Conservation (phyloP, 805 yeast species). For the Ogataea salicorniae region DNA sequence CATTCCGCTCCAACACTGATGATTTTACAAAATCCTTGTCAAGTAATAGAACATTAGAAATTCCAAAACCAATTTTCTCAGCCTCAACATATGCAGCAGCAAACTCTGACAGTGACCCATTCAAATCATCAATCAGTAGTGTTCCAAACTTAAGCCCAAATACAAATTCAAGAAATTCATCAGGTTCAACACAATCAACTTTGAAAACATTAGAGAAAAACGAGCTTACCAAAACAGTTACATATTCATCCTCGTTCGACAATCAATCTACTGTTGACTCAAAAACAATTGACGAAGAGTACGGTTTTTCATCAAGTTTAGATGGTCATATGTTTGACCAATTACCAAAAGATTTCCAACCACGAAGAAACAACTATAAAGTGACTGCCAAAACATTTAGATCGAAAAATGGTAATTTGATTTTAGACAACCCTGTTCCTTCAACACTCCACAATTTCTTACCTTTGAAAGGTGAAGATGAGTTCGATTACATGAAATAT, state of each 20-base stretch:
- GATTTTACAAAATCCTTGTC: constrained; percentile 33
- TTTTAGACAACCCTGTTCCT: constrained; percentile 92
- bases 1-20: constrained; percentile 15
- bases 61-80: constrained; percentile 63
- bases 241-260: constrained; percentile 14
- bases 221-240: constrained; percentile 10
- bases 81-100: constrained; percentile 63
- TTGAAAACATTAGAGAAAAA: constrained; percentile 3
- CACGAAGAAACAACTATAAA: constrained; percentile 32
- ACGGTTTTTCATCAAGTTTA: constrained; percentile 21
- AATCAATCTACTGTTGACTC: constrained; percentile 17
- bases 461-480: constrained; percentile 86
- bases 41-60: constrained; percentile 43
- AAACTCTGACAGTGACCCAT: constrained; percentile 28
- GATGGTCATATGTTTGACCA: constrained; percentile 30
- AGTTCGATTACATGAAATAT: constrained; percentile 92
- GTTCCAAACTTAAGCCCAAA: constrained; percentile 22
- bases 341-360: constrained; percentile 30
- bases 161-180: constrained; percentile 16
- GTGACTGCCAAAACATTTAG: constrained; percentile 57
- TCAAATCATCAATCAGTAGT: constrained; percentile 12
- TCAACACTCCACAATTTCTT: constrained; percentile 78
- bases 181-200: constrained; percentile 20
- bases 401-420: constrained; percentile 75
- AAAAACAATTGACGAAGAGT: constrained; percentile 13